phyloP scores from a whole-genome alignment of 2,329 filamentous ascomycete species.

The Stagonosporopsis vannaccii region DNA sequence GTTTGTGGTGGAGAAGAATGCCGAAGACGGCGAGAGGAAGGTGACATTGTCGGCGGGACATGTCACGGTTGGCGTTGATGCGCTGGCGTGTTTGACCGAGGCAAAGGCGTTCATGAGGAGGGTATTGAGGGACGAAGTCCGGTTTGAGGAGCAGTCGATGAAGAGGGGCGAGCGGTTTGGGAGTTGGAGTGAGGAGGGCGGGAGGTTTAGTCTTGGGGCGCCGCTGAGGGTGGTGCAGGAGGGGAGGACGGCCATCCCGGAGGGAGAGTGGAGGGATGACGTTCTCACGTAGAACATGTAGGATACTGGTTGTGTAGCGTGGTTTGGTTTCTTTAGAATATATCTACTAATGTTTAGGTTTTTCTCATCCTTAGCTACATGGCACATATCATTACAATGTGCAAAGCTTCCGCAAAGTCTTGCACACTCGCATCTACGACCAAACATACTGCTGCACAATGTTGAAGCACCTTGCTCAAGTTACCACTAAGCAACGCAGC shows the following conservation, averaged over 20 bases:
- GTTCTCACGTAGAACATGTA: not conserved
- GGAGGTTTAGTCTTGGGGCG: slow-evolving; percentile 10
- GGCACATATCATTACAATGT: not conserved
- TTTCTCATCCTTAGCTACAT: not conserved
- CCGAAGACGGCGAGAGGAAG: not conserved
- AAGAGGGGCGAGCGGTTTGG: slow-evolving; percentile 16
- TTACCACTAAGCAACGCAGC: no score
- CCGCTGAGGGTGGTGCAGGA: slow-evolving; percentile 10
- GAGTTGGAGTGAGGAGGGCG: not conserved
- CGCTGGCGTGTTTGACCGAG: slow-evolving; percentile 5
- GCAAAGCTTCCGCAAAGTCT: no score
- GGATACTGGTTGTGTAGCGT: not conserved
- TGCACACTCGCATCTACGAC: no score
- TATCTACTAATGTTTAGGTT: not conserved
- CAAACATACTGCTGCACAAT: no score
- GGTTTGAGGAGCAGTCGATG: slow-evolving; percentile 1
- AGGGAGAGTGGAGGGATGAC: slow-evolving; percentile 1
- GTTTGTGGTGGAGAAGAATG: slow-evolving; percentile 7
- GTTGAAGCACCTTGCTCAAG: no score
- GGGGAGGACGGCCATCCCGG: not conserved
- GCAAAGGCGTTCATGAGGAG: slow-evolving; percentile 16
- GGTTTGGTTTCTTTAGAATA: not conserved
- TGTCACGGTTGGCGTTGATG: slow-evolving; percentile 15
- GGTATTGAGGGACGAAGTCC: slow-evolving; percentile 18
- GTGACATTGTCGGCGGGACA: slow-evolving; percentile 18